Evolutionary conservation across 2,329 filamentous ascomycete genomes (phyloP).

Genomic region (Byssochlamys sp.): DNA sequence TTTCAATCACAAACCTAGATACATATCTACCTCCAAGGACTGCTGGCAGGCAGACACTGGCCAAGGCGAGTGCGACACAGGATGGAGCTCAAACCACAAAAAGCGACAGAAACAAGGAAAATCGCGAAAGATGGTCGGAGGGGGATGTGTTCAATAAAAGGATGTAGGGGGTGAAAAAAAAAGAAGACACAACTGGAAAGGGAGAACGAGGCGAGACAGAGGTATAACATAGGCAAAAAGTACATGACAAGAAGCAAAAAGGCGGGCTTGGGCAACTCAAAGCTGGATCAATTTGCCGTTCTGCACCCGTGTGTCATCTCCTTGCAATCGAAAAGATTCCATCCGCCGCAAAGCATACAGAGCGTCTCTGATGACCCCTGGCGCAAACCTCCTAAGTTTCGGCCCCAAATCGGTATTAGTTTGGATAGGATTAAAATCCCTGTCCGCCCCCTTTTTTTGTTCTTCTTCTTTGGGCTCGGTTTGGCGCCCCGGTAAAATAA

Average conservation of each 20-base stretch:
- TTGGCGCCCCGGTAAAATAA: constrained; percentile 12
- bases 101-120: constrained; percentile 12
- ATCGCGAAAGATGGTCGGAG: constrained; percentile 1
- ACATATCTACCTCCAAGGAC: neutral
- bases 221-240: constrained; percentile 29
- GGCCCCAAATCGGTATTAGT: constrained; percentile 15
- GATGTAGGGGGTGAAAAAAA: constrained; percentile 1
- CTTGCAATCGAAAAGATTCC: constrained; percentile 13
- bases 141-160: constrained; percentile 1
- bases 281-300: constrained; percentile 11
- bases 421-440: constrained; percentile 8
- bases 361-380: constrained; percentile 12
- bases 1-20: constrained; percentile 1
- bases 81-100: constrained; percentile 10
- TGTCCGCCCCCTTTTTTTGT: constrained; percentile 1
- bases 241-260: constrained; percentile 31
- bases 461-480: constrained; percentile 17
- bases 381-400: constrained; percentile 15
- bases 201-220: constrained; percentile 15
- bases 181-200: constrained; percentile 9
- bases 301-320: constrained; percentile 13
- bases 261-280: constrained; percentile 15
- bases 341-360: constrained; percentile 10
- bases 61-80: constrained; percentile 5
- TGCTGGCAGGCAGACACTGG: neutral